Percentiles rank a stretch among this genome's conserved stretches.
phyloP scores from a whole-genome alignment of 148 eudicot species.

The Fallopia convolvulus region DNA sequence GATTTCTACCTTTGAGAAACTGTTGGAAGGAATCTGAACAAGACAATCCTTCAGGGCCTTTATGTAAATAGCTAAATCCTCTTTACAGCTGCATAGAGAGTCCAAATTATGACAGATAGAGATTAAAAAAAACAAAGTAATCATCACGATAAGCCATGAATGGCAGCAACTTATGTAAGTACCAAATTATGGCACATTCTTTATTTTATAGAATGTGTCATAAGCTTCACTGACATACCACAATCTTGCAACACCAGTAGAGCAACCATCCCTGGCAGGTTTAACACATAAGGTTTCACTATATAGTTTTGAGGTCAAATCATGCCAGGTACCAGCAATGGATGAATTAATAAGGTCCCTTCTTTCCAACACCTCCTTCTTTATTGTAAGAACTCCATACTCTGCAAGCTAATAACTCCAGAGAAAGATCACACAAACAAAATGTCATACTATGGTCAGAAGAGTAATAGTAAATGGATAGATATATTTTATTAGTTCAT shows the following conservation, averaged over 20 bases:
- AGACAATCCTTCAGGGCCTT: constrained; percentile 62
- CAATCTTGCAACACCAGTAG: constrained; percentile 90
- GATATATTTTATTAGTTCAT: background rate
- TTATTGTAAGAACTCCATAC: constrained; percentile 69
- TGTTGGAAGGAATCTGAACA: constrained; percentile 61
- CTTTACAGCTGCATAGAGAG: constrained; percentile 36
- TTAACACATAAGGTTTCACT: constrained; percentile 69
- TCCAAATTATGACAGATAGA: background rate
- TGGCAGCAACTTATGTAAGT: constrained; percentile 7
- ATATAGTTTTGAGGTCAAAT: constrained; percentile 52
- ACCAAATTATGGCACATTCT: too few species aligned
- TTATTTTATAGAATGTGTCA: too few species aligned
- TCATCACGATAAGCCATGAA: background rate
- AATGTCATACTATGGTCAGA: background rate
- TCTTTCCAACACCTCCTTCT: constrained; percentile 51
- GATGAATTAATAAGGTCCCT: constrained; percentile 40
- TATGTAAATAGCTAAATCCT: constrained; percentile 60
- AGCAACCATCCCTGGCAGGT: constrained; percentile 93
- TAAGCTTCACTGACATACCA: constrained; percentile 33
- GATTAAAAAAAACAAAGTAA: background rate
- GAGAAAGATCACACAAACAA: constrained; percentile 11
- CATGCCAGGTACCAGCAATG: constrained; percentile 45
- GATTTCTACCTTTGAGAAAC: constrained; percentile 65
- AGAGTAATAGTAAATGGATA: background rate
- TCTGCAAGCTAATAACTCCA: constrained; percentile 48